Evolutionary conservation across 306 rosid genomes (phyloP).

Genomic region (Gleditsia sinensis): DNA sequence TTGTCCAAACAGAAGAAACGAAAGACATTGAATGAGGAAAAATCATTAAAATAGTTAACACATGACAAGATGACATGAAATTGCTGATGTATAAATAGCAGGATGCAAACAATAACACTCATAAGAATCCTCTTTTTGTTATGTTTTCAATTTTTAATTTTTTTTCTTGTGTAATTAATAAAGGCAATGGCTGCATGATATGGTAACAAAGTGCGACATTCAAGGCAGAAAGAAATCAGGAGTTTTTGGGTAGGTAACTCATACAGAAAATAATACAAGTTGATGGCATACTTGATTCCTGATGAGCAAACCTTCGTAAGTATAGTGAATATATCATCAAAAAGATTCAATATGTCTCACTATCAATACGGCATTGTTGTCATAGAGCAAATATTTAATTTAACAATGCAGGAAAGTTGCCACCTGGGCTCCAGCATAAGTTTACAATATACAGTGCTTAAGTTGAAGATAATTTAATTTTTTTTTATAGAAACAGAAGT

Average conservation of each 20-base stretch:
- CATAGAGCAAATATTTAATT: background rate
- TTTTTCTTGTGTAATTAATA: slow-evolving; percentile 4
- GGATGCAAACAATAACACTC: background rate
- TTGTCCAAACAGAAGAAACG: slow-evolving; percentile 35
- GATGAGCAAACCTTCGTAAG: no score
- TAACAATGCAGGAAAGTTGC: background rate
- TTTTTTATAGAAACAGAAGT: background rate
- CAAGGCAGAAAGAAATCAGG: background rate
- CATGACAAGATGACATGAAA: slow-evolving; percentile 42
- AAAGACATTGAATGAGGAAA: slow-evolving; percentile 7
- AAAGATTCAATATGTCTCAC: background rate
- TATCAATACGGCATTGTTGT: background rate
- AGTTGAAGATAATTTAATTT: no score
- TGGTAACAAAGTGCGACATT: background rate
- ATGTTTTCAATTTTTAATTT: background rate
- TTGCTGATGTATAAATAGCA: background rate
- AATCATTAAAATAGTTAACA: slow-evolving; percentile 41
- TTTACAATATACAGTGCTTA: background rate
- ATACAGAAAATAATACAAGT: background rate
- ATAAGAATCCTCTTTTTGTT: background rate
- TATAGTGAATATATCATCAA: background rate
- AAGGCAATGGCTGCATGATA: background rate
- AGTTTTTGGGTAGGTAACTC: background rate
- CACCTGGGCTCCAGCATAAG: background rate
- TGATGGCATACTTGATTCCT: background rate